A percentile compares a stretch with the other conserved stretches of the same genome.
Evolutionary conservation across 2,329 filamentous ascomycete species (phyloP).

Genomic region (Epichloe aotearoae): DNA sequence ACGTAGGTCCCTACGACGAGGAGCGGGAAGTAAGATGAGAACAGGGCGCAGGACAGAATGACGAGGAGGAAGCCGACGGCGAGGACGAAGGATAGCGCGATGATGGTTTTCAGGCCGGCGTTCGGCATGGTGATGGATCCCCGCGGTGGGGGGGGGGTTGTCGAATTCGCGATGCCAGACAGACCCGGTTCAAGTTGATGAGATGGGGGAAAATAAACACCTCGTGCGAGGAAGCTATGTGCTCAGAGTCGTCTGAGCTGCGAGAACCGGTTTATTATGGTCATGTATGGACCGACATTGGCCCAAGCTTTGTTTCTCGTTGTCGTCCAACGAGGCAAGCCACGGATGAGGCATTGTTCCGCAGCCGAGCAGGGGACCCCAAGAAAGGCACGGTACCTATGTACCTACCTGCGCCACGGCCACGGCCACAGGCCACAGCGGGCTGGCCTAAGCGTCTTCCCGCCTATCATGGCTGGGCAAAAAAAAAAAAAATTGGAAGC

Average conservation of each 20-base stretch:
- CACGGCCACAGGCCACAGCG: background rate
- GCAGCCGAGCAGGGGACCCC: slow-evolving; percentile 4
- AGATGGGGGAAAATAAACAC: no score
- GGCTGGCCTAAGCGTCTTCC: background rate
- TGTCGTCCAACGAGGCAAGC: no score
- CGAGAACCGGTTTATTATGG: no score
- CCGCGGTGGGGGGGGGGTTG: slow-evolving; percentile 5
- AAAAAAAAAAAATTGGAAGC: slow-evolving; percentile 11
- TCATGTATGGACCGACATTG: background rate
- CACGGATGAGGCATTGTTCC: slow-evolving; percentile 8
- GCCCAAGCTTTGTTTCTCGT: no score
- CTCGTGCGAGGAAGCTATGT: no score
- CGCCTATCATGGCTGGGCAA: slow-evolving; percentile 9
- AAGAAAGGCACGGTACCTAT: no score
- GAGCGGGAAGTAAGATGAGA: slow-evolving; percentile 86
- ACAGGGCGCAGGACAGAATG: slow-evolving; percentile 93
- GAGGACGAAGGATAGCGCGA: slow-evolving; percentile 95
- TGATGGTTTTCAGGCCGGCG: slow-evolving; percentile 97
- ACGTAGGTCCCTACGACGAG: slow-evolving; percentile 94
- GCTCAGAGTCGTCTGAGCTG: no score
- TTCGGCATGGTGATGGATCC: slow-evolving; percentile 41
- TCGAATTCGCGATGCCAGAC: background rate
- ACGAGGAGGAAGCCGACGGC: slow-evolving; percentile 98
- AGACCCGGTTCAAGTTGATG: background rate
- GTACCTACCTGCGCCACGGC: background rate